A percentile compares a stretch with the other conserved stretches of the same genome.
Evolutionary conservation across 1,139 yeast genomes (phyloP).

Genomic region (Scheffersomyces illinoinensis): DNA sequence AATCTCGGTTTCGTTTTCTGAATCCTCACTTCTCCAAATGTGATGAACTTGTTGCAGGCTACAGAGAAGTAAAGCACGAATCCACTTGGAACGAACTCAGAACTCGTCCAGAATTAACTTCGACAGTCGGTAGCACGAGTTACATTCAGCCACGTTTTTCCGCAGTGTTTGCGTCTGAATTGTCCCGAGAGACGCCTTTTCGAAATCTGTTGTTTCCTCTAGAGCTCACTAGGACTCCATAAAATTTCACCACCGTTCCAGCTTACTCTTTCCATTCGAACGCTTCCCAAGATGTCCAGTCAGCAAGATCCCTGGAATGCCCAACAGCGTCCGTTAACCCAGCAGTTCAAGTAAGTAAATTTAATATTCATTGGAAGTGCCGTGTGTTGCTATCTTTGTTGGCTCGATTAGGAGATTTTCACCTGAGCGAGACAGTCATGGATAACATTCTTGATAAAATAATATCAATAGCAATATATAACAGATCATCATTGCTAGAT

Average conservation of each 20-base stretch:
- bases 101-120: neutral
- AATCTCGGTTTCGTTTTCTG: neutral
- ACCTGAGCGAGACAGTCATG: neutral
- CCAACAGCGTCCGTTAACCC: slow-evolving; percentile 48
- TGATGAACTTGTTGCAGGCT: neutral
- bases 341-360: slow-evolving; percentile 46
- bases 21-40: neutral
- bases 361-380: neutral
- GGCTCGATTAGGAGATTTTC: neutral
- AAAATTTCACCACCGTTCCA: slow-evolving; percentile 1
- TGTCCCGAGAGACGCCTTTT: slow-evolving; percentile 6
- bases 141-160: neutral
- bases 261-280: neutral
- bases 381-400: neutral
- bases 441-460: neutral
- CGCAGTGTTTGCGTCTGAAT: neutral
- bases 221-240: slow-evolving; percentile 4
- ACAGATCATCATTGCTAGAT: neutral
- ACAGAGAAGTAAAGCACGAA: neutral
- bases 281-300: slow-evolving; percentile 32
- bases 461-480: neutral
- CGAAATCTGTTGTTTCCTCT: neutral
- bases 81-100: neutral
- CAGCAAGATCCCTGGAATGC: slow-evolving; percentile 48
- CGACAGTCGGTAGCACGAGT: neutral